A percentile compares a stretch with the other conserved stretches of the same genome.
Conservation (phyloP, 306 rosid genomes). For the Potentilla sterilis region DNA sequence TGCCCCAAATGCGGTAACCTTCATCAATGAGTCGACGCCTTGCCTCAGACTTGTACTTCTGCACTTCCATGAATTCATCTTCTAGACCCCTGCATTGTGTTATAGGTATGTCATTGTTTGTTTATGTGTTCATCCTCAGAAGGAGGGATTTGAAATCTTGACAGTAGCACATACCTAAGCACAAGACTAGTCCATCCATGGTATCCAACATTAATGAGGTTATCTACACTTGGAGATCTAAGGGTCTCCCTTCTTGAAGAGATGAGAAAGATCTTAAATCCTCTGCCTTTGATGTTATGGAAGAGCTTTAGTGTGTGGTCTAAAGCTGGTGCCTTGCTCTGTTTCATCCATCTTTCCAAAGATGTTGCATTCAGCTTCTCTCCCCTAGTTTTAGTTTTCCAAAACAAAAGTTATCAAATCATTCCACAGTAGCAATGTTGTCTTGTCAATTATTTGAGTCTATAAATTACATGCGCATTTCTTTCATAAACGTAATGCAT, state of each 20-base stretch:
- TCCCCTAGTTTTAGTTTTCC: slow-evolving; percentile 36
- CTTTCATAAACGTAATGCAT: neutral
- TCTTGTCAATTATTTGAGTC: neutral
- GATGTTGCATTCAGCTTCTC: slow-evolving; percentile 43
- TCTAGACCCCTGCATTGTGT: slow-evolving; percentile 47
- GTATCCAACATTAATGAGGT: slow-evolving; percentile 59
- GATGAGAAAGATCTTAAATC: slow-evolving; percentile 43
- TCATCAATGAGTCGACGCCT: slow-evolving; percentile 45
- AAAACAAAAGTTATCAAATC: neutral
- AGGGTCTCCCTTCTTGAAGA: slow-evolving; percentile 58
- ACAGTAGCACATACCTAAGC: slow-evolving; percentile 34
- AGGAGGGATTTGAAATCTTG: slow-evolving; percentile 5
- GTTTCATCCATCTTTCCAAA: slow-evolving; percentile 56
- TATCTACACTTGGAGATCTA: slow-evolving; percentile 51
- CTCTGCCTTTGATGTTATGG: slow-evolving; percentile 52
- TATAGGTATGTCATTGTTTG: neutral
- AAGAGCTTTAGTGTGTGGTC: slow-evolving; percentile 50
- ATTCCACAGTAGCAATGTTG: neutral
- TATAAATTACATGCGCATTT: neutral
- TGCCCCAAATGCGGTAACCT: slow-evolving; percentile 68
- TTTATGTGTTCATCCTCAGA: neutral
- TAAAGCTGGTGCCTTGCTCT: slow-evolving; percentile 55
- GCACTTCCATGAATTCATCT: slow-evolving; percentile 52
- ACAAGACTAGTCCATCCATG: slow-evolving; percentile 61
- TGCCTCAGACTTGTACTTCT: slow-evolving; percentile 36